These are phyloP conservation scores for Penicillium fimorum DNA, from an alignment of 495 filamentous ascomycete genomes.

Conservation along the genomic window DNA sequence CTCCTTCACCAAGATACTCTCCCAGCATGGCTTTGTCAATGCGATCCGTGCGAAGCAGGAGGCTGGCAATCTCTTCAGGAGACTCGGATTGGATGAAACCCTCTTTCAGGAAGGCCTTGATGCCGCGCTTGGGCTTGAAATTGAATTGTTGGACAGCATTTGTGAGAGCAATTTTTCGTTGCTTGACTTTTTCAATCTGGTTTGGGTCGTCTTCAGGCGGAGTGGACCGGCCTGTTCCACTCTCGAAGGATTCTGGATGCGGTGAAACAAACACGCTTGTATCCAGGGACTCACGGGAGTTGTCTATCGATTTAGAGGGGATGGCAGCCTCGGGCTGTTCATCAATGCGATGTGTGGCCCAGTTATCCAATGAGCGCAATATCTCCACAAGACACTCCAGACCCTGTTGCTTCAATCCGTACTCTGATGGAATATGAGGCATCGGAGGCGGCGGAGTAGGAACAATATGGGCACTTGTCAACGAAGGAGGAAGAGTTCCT, in stretches of 20 bases:
- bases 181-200: constrained; percentile 89
- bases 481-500: constrained; percentile 78
- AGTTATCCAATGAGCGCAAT: constrained; percentile 84
- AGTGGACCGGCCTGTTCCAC: constrained; percentile 65
- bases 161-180: constrained; percentile 84
- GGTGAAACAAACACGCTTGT: constrained; percentile 55
- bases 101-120: constrained; percentile 77
- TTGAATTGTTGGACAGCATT: constrained; percentile 93
- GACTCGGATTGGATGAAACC: constrained; percentile 78
- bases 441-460: constrained; percentile 43
- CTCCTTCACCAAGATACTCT: constrained; percentile 93
- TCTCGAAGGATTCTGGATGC: constrained; percentile 51
- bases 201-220: constrained; percentile 86
- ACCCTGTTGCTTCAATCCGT: constrained; percentile 80
- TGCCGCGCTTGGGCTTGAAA: constrained; percentile 93
- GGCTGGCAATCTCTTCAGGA: constrained; percentile 80
- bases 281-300: constrained; percentile 79
- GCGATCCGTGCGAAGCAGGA: constrained; percentile 69
- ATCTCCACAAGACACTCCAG: constrained; percentile 86
- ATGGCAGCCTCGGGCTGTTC: constrained; percentile 54
- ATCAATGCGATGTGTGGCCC: constrained; percentile 76
- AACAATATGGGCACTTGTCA: constrained; percentile 73
- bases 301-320: constrained; percentile 66
- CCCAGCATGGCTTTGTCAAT: constrained; percentile 90
- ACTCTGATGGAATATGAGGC: constrained; percentile 75